A percentile compares a stretch with the other conserved stretches of the same genome.
Conservation (phyloP, 306 rosid species). For the Pterocarpus santalinus region DNA sequence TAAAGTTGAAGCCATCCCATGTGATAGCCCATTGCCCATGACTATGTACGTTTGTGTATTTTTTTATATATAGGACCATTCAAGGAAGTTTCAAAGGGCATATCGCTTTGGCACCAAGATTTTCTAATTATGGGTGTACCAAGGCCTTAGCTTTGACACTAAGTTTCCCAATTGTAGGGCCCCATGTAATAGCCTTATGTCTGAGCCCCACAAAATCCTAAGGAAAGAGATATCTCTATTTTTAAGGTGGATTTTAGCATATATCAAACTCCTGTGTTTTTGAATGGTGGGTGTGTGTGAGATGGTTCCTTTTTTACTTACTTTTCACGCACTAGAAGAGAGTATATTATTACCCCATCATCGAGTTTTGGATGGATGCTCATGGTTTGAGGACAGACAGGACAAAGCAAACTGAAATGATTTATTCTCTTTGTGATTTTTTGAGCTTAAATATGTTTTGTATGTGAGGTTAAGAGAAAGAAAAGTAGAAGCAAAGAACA, state of each 20-base stretch:
- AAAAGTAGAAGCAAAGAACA: slow-evolving; percentile 37
- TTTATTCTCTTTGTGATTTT: slow-evolving; percentile 68
- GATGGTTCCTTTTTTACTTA: slow-evolving; percentile 61
- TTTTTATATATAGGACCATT: slow-evolving; percentile 39
- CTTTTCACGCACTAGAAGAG: slow-evolving; percentile 65
- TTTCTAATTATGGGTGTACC: slow-evolving; percentile 68
- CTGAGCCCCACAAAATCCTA: slow-evolving; percentile 84
- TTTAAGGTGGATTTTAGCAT: slow-evolving; percentile 66
- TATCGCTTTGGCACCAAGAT: slow-evolving; percentile 63
- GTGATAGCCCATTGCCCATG: slow-evolving; percentile 54
- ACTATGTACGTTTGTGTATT: background rate
- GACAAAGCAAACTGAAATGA: slow-evolving; percentile 63
- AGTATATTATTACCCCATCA: slow-evolving; percentile 75
- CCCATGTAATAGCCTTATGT: slow-evolving; percentile 56
- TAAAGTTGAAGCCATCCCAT: slow-evolving; percentile 61
- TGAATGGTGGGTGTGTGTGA: slow-evolving; percentile 54
- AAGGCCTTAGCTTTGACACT: slow-evolving; percentile 63
- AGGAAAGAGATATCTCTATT: slow-evolving; percentile 76
- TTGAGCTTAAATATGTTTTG: slow-evolving; percentile 55
- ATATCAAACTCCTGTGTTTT: slow-evolving; percentile 53
- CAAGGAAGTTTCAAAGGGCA: slow-evolving; percentile 67
- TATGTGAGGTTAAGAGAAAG: slow-evolving; percentile 47
- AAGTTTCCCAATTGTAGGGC: slow-evolving; percentile 65
- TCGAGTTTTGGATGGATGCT: slow-evolving; percentile 57
- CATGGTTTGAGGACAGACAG: slow-evolving; percentile 62